Percentiles rank a stretch among this genome's conserved stretches.
These are phyloP conservation scores for Blastobotrys apis DNA, from an alignment of 1,139 yeast species.

Conservation along the genomic window DNA sequence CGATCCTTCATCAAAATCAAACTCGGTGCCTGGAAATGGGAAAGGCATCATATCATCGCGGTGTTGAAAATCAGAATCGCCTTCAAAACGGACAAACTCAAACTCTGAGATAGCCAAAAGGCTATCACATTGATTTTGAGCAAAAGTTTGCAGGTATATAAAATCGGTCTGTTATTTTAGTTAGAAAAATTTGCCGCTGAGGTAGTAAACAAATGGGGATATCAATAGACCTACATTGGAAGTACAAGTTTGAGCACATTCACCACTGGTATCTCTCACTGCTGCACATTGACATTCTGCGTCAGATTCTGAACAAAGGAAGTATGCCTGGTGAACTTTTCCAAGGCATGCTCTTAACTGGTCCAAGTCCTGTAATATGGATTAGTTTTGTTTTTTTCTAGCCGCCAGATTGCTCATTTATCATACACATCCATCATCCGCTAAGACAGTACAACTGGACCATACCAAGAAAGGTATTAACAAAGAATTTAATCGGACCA, in stretches of 20 bases:
- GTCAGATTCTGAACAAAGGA: constrained; percentile 22
- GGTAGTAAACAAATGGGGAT: too few species aligned
- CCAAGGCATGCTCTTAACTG: constrained; percentile 8
- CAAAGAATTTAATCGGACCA: too few species aligned
- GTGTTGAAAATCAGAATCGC: constrained; percentile 26
- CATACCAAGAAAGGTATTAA: too few species aligned
- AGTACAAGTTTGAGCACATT: constrained; percentile 23
- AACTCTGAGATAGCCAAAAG: constrained; percentile 6
- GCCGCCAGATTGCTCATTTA: too few species aligned
- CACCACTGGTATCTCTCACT: constrained; percentile 20
- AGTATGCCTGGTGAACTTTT: constrained; percentile 18
- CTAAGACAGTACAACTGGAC: too few species aligned
- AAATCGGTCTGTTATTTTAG: background rate
- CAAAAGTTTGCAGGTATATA: constrained; percentile 12
- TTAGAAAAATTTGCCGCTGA: background rate
- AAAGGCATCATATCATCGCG: constrained; percentile 23
- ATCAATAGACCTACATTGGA: constrained; percentile 17
- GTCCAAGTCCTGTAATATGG: too few species aligned
- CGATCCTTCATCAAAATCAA: constrained; percentile 7
- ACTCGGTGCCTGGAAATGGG: constrained; percentile 20
- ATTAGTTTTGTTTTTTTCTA: too few species aligned
- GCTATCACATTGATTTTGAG: constrained; percentile 19
- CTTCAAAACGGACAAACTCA: constrained; percentile 23
- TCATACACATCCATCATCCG: too few species aligned
- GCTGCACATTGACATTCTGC: constrained; percentile 25